Evolutionary conservation across 441 rosid genomes (phyloP), one percentile per base, ranked within the genome.

Genomic region (Breynia disticha): DNA sequence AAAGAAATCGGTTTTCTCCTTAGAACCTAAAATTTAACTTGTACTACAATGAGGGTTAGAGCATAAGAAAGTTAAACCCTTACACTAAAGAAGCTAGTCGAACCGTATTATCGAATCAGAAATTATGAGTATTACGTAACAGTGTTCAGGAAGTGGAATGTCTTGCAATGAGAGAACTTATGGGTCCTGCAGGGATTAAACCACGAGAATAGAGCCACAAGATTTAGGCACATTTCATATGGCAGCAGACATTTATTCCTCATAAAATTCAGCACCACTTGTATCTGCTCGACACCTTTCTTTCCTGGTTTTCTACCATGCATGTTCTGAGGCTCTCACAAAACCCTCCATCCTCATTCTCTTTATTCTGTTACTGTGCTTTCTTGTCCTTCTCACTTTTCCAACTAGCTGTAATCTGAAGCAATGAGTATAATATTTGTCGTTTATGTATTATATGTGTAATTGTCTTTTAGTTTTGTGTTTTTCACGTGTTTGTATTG

Each of bases 281-380:
- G 35, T 45, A 41, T 56, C 52, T 52, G 54, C 52, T 64, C 62
- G 50, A 47, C 21, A 38, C 2, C 21, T 46, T 49, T 57, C 7
- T 24, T 9, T 28, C 35, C 35, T 28, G n/a, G 41, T 37, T 37
- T 37, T 22, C 67, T 73, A 64, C 60, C 71, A n/a, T n/a, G n/a
- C 81, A 66, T 72, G 80, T 76, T 76, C 75, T 61, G 67, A 61
- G 80, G 78, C 54, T 67, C 62, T 2, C 44, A 41, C 13, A 41
- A 41, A 28, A 4, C 35, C 35, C 8, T 28, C 5, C 8, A 28
- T 28, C 35, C 7, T 28, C 35, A 1, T 9, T 2, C 35, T 28
- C 7, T 28, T 28, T 28, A 28, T 28, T 28, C 35, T 28, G 35
- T 28, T 28, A 28, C 35, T 28, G 35, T 28, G 35, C 35, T 28